Percentiles rank a stretch among this genome's conserved stretches.
phyloP scores from a whole-genome alignment of 495 filamentous ascomycete genomes.

The Aspergillus nidulans region DNA sequence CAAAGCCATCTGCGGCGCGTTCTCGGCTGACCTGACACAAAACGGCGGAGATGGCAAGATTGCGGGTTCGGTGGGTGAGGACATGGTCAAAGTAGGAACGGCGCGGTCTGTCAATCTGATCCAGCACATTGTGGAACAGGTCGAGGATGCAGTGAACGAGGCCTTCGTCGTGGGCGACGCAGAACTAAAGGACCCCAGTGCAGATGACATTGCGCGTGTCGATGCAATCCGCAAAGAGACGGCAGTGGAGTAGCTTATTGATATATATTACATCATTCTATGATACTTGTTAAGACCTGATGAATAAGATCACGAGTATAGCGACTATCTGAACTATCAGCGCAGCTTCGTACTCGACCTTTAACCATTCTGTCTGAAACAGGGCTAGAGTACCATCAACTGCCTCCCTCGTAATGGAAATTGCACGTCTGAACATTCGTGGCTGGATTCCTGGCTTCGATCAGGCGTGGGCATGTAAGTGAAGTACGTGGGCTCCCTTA shows the following conservation, averaged over 20 bases:
- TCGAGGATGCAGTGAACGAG: slow-evolving; percentile 34
- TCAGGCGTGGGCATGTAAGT: neutral
- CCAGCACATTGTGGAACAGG: slow-evolving; percentile 32
- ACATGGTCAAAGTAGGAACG: slow-evolving; percentile 36
- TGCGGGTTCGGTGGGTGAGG: slow-evolving; percentile 35
- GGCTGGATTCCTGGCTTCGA: neutral
- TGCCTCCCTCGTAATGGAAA: neutral
- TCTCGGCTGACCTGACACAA: slow-evolving; percentile 31
- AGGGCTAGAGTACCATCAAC: too few relatives aligned
- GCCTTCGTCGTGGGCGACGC: slow-evolving; percentile 29
- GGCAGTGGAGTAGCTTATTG: neutral
- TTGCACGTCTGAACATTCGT: neutral
- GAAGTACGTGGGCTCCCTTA: neutral
- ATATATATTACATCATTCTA: neutral
- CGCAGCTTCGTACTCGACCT: too few relatives aligned
- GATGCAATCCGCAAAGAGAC: slow-evolving; percentile 28
- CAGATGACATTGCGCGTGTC: slow-evolving; percentile 29
- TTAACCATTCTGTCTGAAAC: too few relatives aligned
- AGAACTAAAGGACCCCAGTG: slow-evolving; percentile 28
- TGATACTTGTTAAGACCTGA: neutral
- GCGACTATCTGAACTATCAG: neutral
- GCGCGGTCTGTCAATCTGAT: slow-evolving; percentile 37
- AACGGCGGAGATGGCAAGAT: slow-evolving; percentile 41
- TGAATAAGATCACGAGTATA: neutral
- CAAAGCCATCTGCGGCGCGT: slow-evolving; percentile 27